Evolutionary conservation across 2,329 filamentous ascomycete genomes (phyloP).

Genomic region (Cylindrodendrum hubeiense): DNA sequence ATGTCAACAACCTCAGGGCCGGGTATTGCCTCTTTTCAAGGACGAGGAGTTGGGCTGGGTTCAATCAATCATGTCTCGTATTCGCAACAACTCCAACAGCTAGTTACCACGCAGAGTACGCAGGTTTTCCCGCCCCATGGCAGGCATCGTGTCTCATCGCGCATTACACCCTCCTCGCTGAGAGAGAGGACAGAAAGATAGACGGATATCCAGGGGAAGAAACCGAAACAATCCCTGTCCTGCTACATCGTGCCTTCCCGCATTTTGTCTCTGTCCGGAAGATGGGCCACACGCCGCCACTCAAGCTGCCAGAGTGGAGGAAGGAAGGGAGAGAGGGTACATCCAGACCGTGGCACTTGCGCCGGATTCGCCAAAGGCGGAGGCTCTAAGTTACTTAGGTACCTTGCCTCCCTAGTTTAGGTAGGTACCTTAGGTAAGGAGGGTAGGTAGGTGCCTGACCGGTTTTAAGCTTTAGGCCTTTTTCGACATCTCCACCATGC

Average conservation of each 20-base stretch:
- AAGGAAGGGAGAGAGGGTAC: background rate
- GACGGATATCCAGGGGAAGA: background rate
- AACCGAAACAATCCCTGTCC: background rate
- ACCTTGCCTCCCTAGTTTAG: no score
- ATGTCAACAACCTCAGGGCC: no score
- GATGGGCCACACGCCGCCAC: background rate
- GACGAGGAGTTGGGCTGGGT: background rate
- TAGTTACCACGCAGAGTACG: background rate
- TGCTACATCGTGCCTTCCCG: background rate
- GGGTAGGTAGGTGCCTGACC: no score
- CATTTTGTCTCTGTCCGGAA: background rate
- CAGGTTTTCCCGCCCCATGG: background rate
- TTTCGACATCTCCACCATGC: background rate
- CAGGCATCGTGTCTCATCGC: background rate
- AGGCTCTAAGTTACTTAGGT: background rate
- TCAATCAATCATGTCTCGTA: background rate
- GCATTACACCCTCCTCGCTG: background rate
- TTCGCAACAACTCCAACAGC: background rate
- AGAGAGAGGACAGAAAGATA: background rate
- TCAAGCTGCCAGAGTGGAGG: background rate
- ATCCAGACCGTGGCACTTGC: background rate
- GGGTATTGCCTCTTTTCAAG: no score
- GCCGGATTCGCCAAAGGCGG: background rate
- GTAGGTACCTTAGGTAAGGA: no score
- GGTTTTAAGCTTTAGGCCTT: background rate